phyloP scores from a whole-genome alignment of 495 filamentous ascomycete species.

The Tuber borchii region DNA sequence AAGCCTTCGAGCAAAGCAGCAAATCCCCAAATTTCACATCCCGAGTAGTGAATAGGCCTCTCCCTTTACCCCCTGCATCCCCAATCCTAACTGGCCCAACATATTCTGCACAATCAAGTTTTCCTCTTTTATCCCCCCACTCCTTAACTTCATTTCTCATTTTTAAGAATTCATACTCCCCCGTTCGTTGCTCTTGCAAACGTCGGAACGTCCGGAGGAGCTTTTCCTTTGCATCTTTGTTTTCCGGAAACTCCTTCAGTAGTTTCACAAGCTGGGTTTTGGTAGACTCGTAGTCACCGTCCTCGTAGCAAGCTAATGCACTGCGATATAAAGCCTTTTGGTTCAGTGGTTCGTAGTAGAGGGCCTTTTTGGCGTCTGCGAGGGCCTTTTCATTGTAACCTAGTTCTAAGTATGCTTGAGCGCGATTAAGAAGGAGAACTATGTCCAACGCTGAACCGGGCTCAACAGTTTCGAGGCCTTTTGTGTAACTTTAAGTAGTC shows the following conservation, averaged over 20 bases:
- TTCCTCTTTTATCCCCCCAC: background rate
- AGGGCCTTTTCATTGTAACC: slow-evolving; percentile 16
- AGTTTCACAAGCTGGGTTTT: background rate
- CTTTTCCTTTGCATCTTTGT: slow-evolving; percentile 7
- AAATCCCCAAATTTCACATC: slow-evolving; percentile 25
- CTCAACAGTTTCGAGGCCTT: slow-evolving; percentile 13
- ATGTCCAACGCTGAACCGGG: background rate
- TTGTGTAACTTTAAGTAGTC: slow-evolving; percentile 5
- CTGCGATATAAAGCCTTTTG: slow-evolving; percentile 16
- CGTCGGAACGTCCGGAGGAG: slow-evolving; percentile 15
- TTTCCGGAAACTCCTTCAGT: background rate
- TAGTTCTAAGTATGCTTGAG: slow-evolving; percentile 13
- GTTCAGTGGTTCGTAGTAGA: slow-evolving; percentile 13
- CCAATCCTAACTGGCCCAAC: slow-evolving; percentile 14
- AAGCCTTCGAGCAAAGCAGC: slow-evolving; percentile 21
- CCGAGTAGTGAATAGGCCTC: slow-evolving; percentile 19
- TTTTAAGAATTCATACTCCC: slow-evolving; percentile 19
- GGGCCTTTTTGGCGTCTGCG: slow-evolving; percentile 6
- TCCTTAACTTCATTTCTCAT: slow-evolving; percentile 16
- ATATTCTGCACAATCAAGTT: slow-evolving; percentile 23
- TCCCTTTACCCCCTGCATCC: slow-evolving; percentile 7
- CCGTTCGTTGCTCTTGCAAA: slow-evolving; percentile 10
- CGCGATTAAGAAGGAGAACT: slow-evolving; percentile 16
- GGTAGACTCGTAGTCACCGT: slow-evolving; percentile 12
- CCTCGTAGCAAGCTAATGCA: slow-evolving; percentile 15